Evolutionary conservation across 1,284 basidiomycete genomes (phyloP), one percentile per base, ranked within the genome.

Genomic region (Ceratorhiza oryzae-sativae): DNA sequence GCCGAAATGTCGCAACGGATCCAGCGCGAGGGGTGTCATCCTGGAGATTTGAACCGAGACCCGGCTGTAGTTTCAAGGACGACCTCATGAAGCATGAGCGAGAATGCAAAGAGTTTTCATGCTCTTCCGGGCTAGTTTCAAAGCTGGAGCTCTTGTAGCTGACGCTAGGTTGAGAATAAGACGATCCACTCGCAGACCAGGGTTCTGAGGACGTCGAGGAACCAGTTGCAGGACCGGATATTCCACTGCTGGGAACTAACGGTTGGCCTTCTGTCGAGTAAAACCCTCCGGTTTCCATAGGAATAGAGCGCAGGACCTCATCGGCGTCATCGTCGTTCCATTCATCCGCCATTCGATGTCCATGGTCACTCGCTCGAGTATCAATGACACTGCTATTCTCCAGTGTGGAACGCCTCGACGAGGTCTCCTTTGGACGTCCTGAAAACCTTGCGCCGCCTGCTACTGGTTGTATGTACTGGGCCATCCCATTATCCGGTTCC

Each of bases 1-100:
- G 65, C 27, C 20, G 51, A 41, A 68, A 68, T 27, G 25, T 55
- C 20, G 39, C 32, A 45, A 68, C 53, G n/a, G 23, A 25, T 27
- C 65, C 51, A 34, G 65, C 65, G 27, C 65, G 65, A 32, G 67
- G 67, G 25, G 67, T 70, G 2, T 70, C 67, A 18, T 70, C 67
- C 30, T 36, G 42, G 18, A 32, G 48, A 12, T 36, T 27, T 2
- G 42, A 49, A 20, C n/a, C 46, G 30, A 34, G 18, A 51, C 27
- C 27, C 15, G 3, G 3, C 42, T 59, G 67, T 4, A 39, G 20
- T 45, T 45, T 42, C 10, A 42, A 42, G n/a, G 2, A 39, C 8
- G 55, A 49, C 13, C 9, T 32, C 23, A 58, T 46, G 3, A n/a
- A 27, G 25, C 25, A 36, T 1, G 42, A 36, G 20, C 45, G 45